Base-by-base conservation (phyloP, 768 basidiomycete species). In the Lactarius quietus region DNA sequence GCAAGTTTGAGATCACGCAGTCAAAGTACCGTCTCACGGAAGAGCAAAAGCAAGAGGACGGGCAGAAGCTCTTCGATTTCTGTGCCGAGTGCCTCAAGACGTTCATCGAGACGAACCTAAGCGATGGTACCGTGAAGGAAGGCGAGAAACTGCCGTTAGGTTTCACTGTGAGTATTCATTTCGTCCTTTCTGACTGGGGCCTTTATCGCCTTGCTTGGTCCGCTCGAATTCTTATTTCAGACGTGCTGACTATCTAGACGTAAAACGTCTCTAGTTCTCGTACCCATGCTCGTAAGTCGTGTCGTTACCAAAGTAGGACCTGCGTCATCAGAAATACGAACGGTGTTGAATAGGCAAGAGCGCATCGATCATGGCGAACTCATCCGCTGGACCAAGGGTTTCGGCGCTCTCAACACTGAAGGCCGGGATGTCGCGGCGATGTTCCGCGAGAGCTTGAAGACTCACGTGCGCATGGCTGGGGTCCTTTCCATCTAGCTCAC, bases 381-480 rank as follows among this genome's bases (percentile, higher is more conserved):
- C 41, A 94, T 98, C 72, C 89, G 96, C 20, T 99, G 97, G 97
- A 99, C 97, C n/a, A 99, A 99, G 77, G 97, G 97, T 68, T 98
- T 98, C 71, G 94, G 94, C 36, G 91, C 91, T 0, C 74, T 84
- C 6, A 93, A 95, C 73, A 94, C 93, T 20, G 97, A 98, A 76
- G 95, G 95, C 20, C 80, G 84, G 61, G 93, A 99, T 71, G 94
- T 96, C 15, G 95, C 93, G 5, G 90, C 82, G 43, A 95, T 99
- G 93, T 96, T 99, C 80, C 85, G 86, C 57, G 77, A 86, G 62
- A 89, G 92, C 17, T 84, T 99, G 54, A 80, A 80, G 63, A 92
- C 89, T 81, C 80, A 84, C 72, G 93, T 94, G 61, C 14, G 89
- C 79, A 29, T 38, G n/a, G n/a, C n/a, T 14, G 0, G 20, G 9